Evolutionary conservation across 2,329 filamentous ascomycete genomes (phyloP).

Genomic region (Colletotrichum simmondsii): DNA sequence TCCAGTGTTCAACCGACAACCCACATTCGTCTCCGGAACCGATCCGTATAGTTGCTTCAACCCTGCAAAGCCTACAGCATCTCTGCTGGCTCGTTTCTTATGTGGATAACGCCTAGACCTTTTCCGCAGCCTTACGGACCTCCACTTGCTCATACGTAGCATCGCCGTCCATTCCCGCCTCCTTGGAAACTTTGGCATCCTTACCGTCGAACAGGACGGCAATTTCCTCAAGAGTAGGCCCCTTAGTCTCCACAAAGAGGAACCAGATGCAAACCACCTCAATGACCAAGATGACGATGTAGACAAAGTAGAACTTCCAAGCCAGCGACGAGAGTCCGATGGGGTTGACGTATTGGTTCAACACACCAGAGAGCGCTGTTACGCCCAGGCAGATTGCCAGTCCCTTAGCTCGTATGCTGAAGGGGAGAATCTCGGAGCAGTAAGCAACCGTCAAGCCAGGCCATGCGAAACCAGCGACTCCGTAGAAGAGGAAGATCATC

Average conservation of each 20-base stretch:
- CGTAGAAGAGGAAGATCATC: too few species aligned
- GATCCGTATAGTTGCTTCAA: background rate
- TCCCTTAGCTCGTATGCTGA: constrained; percentile 40
- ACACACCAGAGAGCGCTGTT: constrained; percentile 31
- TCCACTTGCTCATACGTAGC: background rate
- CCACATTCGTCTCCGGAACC: background rate
- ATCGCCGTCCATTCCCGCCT: background rate
- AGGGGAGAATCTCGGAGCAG: constrained; percentile 43
- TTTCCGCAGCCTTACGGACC: background rate
- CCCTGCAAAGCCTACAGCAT: background rate
- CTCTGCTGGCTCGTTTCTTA: background rate
- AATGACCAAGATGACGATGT: background rate
- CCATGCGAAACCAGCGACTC: too few species aligned
- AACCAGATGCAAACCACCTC: background rate
- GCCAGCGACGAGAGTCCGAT: background rate
- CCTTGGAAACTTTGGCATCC: background rate
- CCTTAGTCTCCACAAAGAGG: background rate
- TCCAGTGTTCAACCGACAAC: background rate
- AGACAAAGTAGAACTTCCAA: background rate
- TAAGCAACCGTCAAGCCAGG: constrained; percentile 31
- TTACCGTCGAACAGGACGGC: constrained; percentile 6
- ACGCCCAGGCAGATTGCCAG: constrained; percentile 46
- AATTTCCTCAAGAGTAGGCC: background rate
- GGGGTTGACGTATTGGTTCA: background rate
- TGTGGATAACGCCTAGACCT: background rate